A percentile compares a stretch with the other conserved stretches of the same genome.
phyloP scores from a whole-genome alignment of 2,329 filamentous ascomycete genomes.

The Alternaria sp. region DNA sequence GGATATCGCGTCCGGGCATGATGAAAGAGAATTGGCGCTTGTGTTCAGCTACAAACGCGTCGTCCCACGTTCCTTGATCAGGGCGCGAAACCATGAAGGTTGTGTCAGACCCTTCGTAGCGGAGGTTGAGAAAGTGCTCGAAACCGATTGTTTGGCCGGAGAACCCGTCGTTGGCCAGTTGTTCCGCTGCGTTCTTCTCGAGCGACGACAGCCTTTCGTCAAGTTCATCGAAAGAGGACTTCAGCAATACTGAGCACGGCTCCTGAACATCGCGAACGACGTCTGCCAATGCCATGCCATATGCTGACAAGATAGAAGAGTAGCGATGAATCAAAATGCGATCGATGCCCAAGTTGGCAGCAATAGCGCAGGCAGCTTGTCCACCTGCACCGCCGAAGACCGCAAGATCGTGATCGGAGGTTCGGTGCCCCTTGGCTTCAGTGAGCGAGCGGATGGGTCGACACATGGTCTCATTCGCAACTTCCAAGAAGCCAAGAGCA shows the following conservation, averaged over 20 bases:
- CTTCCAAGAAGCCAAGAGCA: slow-evolving; percentile 13
- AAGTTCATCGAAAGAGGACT: slow-evolving; percentile 9
- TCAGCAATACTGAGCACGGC: slow-evolving; percentile 42
- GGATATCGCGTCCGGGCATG: slow-evolving; percentile 47
- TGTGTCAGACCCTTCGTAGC: slow-evolving; percentile 54
- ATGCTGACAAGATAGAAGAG: slow-evolving; percentile 56
- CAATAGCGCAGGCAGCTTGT: slow-evolving; percentile 55
- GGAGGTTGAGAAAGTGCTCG: slow-evolving; percentile 52
- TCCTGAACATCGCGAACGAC: slow-evolving; percentile 52
- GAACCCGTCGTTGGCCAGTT: slow-evolving; percentile 73
- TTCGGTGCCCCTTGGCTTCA: slow-evolving; percentile 34
- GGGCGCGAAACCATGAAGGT: slow-evolving; percentile 51
- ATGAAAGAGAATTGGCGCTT: slow-evolving; percentile 54
- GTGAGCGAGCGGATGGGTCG: slow-evolving; percentile 37
- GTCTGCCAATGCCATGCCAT: slow-evolving; percentile 45
- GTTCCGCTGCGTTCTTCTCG: slow-evolving; percentile 66
- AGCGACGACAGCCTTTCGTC: slow-evolving; percentile 63
- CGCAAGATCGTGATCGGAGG: slow-evolving; percentile 30
- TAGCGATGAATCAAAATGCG: slow-evolving; percentile 55
- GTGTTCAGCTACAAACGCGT: slow-evolving; percentile 47
- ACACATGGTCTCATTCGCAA: slow-evolving; percentile 40
- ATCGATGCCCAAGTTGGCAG: slow-evolving; percentile 52
- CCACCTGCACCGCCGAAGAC: slow-evolving; percentile 47
- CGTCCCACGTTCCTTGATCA: slow-evolving; percentile 41
- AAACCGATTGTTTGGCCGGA: slow-evolving; percentile 15